Evolutionary conservation across 108 stramenopile genomes (phyloP).

Genomic region (Stephanodiscus triporus): DNA sequence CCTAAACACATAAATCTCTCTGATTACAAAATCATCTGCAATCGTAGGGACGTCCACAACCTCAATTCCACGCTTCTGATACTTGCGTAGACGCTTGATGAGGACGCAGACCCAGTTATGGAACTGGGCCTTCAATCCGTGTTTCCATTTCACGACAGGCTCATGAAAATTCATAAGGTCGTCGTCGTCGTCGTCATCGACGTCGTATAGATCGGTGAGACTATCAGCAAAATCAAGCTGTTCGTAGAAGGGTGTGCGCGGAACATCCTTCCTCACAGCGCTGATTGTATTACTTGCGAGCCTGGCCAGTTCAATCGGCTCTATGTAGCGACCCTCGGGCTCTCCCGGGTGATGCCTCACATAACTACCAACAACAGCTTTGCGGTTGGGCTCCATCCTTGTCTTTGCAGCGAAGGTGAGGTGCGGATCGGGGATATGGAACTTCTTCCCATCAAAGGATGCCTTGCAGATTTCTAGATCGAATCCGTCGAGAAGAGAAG

Average conservation of each 20-base stretch:
- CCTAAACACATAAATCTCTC: no score
- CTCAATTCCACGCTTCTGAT: constrained; percentile 29
- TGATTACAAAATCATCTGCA: constrained; percentile 10
- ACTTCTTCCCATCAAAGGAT: constrained; percentile 24
- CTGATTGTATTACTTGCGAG: constrained; percentile 5
- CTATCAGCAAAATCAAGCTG: constrained; percentile 11
- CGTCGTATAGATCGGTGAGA: constrained; percentile 10
- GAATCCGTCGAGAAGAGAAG: constrained; percentile 18
- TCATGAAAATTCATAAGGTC: not conserved
- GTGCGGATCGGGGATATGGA: constrained; percentile 36
- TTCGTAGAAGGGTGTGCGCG: constrained; percentile 13
- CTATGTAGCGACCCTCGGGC: not conserved
- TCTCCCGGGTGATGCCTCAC: constrained; percentile 4
- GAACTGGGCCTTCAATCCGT: constrained; percentile 10
- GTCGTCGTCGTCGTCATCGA: not conserved
- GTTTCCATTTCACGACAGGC: not conserved
- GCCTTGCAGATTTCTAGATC: constrained; percentile 29
- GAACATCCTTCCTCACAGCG: constrained; percentile 16
- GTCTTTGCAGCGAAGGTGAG: constrained; percentile 21
- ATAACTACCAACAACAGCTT: constrained; percentile 19
- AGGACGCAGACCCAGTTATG: constrained; percentile 22
- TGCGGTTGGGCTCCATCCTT: constrained; percentile 25
- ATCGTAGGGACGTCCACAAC: constrained; percentile 25
- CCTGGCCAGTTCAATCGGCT: not conserved
- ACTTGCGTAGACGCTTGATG: constrained; percentile 20